Conservation (phyloP, 2,329 filamentous ascomycete species). For the Sporothrix curviconia region DNA sequence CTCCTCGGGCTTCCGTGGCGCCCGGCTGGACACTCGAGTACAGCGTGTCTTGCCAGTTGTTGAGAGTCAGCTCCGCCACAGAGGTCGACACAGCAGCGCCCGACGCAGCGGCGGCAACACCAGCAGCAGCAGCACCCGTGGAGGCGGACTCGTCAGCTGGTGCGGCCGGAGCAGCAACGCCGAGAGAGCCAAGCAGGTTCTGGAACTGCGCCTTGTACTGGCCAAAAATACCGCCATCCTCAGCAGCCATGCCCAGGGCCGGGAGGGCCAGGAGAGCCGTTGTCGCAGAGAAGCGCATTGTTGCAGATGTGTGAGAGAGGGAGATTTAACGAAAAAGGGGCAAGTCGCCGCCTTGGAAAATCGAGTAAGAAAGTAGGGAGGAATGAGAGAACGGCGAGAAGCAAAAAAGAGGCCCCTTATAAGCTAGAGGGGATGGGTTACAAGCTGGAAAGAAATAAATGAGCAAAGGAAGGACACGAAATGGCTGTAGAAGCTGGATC, state of each 20-base stretch:
- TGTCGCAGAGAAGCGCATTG: conserved; percentile 52
- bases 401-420: background rate
- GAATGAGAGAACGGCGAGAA: background rate
- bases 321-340: background rate
- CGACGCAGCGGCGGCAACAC: conserved; percentile 22
- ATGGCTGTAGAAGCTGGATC: conserved; percentile 3
- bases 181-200: conserved; percentile 52
- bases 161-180: conserved; percentile 35
- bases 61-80: conserved; percentile 51
- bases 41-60: conserved; percentile 65
- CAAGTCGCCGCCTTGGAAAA: background rate
- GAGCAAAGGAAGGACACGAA: conserved; percentile 13
- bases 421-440: background rate
- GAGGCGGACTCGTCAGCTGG: background rate
- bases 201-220: conserved; percentile 59
- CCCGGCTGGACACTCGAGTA: conserved; percentile 53
- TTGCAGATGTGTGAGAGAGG: conserved; percentile 19
- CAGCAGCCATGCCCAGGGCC: conserved; percentile 46
- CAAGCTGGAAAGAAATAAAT: background rate
- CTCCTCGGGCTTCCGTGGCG: conserved; percentile 59
- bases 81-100: conserved; percentile 34
- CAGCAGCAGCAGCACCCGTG: conserved; percentile 43
- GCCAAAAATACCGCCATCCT: conserved; percentile 37
- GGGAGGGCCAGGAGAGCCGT: conserved; percentile 49
- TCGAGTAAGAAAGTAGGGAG: background rate